Percentiles rank a stretch among this genome's conserved stretches.
phyloP scores from a whole-genome alignment of 495 filamentous ascomycete species.

The Aspergillus saccharolyticus region DNA sequence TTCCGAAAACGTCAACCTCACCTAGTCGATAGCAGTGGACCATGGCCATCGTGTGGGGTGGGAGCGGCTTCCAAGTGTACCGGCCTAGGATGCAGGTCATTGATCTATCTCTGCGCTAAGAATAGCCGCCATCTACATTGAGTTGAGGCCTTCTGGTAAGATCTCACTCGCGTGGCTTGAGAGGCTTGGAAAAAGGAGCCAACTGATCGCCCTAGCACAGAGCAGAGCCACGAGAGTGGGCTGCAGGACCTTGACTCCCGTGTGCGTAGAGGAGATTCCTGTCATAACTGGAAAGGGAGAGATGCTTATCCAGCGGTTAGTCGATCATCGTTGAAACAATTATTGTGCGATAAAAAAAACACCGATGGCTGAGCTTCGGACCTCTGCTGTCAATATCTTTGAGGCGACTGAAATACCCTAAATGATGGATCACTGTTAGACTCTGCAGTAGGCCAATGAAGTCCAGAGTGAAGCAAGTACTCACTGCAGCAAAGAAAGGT shows the following conservation, averaged over 20 bases:
- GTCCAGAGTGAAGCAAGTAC: neutral
- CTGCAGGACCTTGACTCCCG: constrained; percentile 29
- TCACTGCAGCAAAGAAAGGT: constrained; percentile 32
- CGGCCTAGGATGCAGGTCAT: too few relatives aligned
- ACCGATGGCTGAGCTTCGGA: constrained; percentile 27
- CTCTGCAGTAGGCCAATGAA: too few relatives aligned
- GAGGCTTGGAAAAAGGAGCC: constrained; percentile 34
- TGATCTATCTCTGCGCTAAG: too few relatives aligned
- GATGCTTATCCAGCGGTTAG: too few relatives aligned
- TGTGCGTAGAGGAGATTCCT: constrained; percentile 21
- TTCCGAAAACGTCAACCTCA: too few relatives aligned
- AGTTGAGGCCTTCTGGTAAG: too few relatives aligned
- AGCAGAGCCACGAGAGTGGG: constrained; percentile 30
- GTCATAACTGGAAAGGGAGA: constrained; percentile 28
- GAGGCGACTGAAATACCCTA: constrained; percentile 29
- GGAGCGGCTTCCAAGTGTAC: too few relatives aligned
- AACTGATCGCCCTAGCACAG: constrained; percentile 26
- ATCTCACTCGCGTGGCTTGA: too few relatives aligned
- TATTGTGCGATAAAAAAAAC: constrained; percentile 28
- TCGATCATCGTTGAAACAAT: too few relatives aligned
- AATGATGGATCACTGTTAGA: neutral
- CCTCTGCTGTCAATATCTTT: constrained; percentile 25
- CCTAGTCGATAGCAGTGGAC: too few relatives aligned
- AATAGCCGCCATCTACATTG: too few relatives aligned
- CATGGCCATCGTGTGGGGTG: too few relatives aligned